Percentiles rank a stretch among this genome's conserved stretches.
These are phyloP conservation scores for Venturia effusa DNA, from an alignment of 2,329 filamentous ascomycete species.

Conservation along the genomic window DNA sequence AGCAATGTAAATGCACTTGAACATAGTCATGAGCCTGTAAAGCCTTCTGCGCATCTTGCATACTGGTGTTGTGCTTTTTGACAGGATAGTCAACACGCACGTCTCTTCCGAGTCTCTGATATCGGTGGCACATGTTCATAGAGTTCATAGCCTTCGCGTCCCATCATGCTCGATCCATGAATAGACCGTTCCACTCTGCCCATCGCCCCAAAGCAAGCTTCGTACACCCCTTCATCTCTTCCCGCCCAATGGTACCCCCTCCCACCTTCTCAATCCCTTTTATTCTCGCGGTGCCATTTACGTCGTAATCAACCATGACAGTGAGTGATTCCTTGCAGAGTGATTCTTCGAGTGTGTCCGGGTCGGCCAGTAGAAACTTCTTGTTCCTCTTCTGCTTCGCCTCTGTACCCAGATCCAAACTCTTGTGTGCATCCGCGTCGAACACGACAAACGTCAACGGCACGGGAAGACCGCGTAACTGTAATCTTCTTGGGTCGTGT, in stretches of 20 bases:
- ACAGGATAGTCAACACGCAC: no score
- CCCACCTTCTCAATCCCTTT: constrained; percentile 74
- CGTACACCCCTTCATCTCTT: constrained; percentile 50
- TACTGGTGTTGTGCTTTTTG: no score
- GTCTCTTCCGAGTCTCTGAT: neutral
- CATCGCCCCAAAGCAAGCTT: constrained; percentile 53
- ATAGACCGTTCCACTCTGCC: constrained; percentile 38
- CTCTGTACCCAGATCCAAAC: constrained; percentile 12
- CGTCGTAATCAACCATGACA: constrained; percentile 57
- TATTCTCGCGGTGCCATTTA: constrained; percentile 39
- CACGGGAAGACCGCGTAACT: constrained; percentile 57
- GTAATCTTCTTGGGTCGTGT: constrained; percentile 46
- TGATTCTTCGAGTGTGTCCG: constrained; percentile 80
- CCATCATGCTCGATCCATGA: constrained; percentile 2
- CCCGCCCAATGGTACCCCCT: constrained; percentile 56
- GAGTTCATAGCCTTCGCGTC: neutral
- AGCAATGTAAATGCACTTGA: neutral
- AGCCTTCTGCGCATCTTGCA: neutral
- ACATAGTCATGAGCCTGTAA: neutral
- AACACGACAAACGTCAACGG: constrained; percentile 70
- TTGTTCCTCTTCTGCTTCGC: constrained; percentile 18
- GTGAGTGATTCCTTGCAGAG: constrained; percentile 72
- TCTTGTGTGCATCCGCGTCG: constrained; percentile 36
- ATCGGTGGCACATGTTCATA: neutral
- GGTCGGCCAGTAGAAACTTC: constrained; percentile 72